A percentile compares a stretch with the other conserved stretches of the same genome.
Evolutionary conservation across 306 rosid genomes (phyloP).

Genomic region (Ceratonia siliqua): DNA sequence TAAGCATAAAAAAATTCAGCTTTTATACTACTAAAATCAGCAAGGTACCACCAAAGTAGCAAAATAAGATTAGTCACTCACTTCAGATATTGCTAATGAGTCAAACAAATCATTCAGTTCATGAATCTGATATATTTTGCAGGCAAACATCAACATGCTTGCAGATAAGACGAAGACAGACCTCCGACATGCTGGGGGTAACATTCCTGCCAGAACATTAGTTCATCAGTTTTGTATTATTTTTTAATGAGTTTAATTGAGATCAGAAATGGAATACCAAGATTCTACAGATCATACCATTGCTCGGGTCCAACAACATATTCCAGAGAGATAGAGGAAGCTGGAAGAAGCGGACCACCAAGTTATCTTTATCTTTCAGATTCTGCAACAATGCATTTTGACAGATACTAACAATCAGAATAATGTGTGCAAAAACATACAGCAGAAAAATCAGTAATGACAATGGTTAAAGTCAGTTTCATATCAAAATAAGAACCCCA

Average conservation of each 20-base stretch:
- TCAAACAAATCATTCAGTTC: conserved; percentile 68
- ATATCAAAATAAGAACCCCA: neutral
- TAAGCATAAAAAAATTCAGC: neutral
- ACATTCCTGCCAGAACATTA: conserved; percentile 53
- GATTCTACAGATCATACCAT: conserved; percentile 52
- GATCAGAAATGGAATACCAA: neutral
- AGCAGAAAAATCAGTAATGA: neutral
- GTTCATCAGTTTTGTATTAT: conserved; percentile 18
- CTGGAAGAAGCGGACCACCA: conserved; percentile 74
- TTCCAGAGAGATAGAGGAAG: conserved; percentile 84
- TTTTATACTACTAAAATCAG: conserved; percentile 15
- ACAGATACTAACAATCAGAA: conserved; percentile 17
- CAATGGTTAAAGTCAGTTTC: neutral
- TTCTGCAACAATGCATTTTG: conserved; percentile 57
- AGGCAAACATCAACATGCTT: conserved; percentile 76
- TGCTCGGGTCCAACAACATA: conserved; percentile 58
- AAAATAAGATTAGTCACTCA: conserved; percentile 47
- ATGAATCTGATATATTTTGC: conserved; percentile 75
- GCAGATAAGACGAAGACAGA: conserved; percentile 68
- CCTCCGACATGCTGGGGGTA: conserved; percentile 71
- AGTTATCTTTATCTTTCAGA: conserved; percentile 62
- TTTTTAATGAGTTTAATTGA: neutral
- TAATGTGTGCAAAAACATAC: neutral
- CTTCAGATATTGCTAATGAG: conserved; percentile 62
- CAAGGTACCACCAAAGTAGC: neutral